phyloP scores from a whole-genome alignment of 164 flowering plant genomes.

The grape (Vitis vinifera) region ASM3070453v1 NC_081807.1:90001-90500 shows the following conservation, averaged over 20 bases:
- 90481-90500: constrained; percentile 53
- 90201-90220: not conserved
- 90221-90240: not conserved
- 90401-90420: constrained; percentile 58
- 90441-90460: constrained; percentile 81
- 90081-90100: too few species aligned
- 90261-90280: not conserved
- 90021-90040: too few species aligned
- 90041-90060: too few species aligned
- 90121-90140: not conserved
- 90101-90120: not conserved
- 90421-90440: constrained; percentile 60
- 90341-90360: constrained; percentile 71
- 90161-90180: not conserved
- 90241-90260: not conserved
- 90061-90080: too few species aligned
- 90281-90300: not conserved
- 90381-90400: constrained; percentile 68
- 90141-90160: not conserved
- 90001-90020: too few species aligned
- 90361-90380: constrained; percentile 89
- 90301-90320: not conserved
- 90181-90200: not conserved
- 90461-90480: constrained; percentile 61
- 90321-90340: not conserved